These are phyloP conservation scores for Canna indica DNA, from an alignment of 176 grass and related monocot genomes.

Conservation along the genomic window DNA sequence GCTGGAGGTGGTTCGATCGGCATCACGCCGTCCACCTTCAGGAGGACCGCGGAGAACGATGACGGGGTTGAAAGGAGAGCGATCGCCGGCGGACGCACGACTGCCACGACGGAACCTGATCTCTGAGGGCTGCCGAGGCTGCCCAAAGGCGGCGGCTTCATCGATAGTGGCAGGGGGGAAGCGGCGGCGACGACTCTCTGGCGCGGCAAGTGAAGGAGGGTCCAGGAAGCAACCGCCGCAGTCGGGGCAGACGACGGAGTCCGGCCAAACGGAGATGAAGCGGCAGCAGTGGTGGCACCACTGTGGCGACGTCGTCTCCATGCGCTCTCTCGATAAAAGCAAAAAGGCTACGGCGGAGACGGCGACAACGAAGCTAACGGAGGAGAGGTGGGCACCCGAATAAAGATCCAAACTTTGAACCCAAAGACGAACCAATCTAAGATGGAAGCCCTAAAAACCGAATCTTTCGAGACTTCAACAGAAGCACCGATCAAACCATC, in stretches of 20 bases:
- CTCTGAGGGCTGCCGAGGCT: not conserved
- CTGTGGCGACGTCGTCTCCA: not conserved
- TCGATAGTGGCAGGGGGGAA: not conserved
- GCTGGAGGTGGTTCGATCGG: not conserved
- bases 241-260: not conserved
- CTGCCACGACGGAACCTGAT: not conserved
- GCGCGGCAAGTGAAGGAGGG: not conserved
- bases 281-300: conserved; percentile 5
- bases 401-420: not conserved
- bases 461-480: not conserved
- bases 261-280: not conserved
- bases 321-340: not conserved
- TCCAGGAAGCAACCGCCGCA: not conserved
- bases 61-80: not conserved
- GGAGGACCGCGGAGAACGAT: conserved; percentile 1
- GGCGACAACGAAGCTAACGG: not conserved
- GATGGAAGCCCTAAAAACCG: not conserved
- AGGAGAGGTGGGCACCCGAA: not conserved
- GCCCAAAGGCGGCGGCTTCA: not conserved
- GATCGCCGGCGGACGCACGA: not conserved
- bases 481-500: not conserved
- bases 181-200: not conserved
- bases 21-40: not conserved
- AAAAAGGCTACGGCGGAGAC: not conserved
- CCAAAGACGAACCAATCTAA: not conserved